Base-by-base conservation (phyloP, 495 filamentous ascomycete genomes). In the Astrothelium macrocarpum region DNA sequence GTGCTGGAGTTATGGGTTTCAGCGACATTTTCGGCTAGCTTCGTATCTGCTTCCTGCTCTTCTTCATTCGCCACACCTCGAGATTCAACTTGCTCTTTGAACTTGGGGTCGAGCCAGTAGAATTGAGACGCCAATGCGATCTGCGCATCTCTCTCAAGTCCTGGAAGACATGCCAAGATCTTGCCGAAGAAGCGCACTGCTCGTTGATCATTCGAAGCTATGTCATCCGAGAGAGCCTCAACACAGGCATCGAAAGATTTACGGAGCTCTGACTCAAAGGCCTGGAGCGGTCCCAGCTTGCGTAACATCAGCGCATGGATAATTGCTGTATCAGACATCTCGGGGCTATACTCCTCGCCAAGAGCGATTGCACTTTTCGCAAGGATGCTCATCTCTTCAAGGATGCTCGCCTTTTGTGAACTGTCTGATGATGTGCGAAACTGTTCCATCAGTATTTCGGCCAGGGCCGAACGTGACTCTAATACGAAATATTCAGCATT, bases 181-280 rank as follows among this genome's bases (percentile, higher is more conserved):
- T 56, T 56, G 16, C 49, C 49, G 29, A 56, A 56, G 25, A 56
- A 56, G 2, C 49, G 49, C 7, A 56, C 29, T 10, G 49, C 49
- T 26, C 25, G n/a, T 5, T 29, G 2, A 20, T 56, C 49, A 23
- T 56, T 56, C 49, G 49, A 56, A 26, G 49, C 49, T 7, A 56
- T 23, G 25, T 56, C 49, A 56, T 56, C 49, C 4, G 49, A 56
- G 49, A 56, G 49, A 26, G 49, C 49, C 16, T 56, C 49, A 56
- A 56, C 16, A 16, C 49, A 56, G 2, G 49, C 49, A 29, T 56
- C 25, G 25, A 56, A 56, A 7, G 49, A 56, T 9, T 29, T 56
- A 23, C 49, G 29, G 49, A 56, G 49, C 25, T 5, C 25, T 7
- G 49, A 56, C 49, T 56, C 49, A 16, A 56, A 56, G 5, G 10